Evolutionary conservation across 2,329 filamentous ascomycete species (phyloP).

Genomic region (Verruconis gallopava): DNA sequence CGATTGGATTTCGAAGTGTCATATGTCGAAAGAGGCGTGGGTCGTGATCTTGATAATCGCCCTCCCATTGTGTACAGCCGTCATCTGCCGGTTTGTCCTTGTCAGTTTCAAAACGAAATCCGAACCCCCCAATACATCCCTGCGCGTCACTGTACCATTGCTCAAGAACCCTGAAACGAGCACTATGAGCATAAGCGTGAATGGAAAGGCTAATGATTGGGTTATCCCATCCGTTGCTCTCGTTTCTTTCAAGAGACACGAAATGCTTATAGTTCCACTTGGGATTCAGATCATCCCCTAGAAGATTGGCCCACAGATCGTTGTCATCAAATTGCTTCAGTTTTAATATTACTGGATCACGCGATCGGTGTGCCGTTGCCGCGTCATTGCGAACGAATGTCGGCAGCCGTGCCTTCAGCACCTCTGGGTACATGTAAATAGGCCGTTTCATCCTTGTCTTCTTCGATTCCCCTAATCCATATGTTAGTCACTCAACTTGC

Average conservation of each 20-base stretch:
- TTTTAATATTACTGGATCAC: conserved; percentile 15
- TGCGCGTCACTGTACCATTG: conserved; percentile 4
- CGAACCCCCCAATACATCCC: conserved; percentile 4
- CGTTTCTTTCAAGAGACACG: conserved; percentile 18
- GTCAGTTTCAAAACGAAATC: conserved; percentile 6
- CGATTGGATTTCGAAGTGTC: not conserved
- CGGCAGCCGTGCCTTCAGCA: conserved; percentile 18
- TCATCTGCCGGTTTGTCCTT: not conserved
- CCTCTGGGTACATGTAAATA: conserved; percentile 20
- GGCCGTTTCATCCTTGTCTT: conserved; percentile 20
- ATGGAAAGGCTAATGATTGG: conserved; percentile 15
- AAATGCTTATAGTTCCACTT: conserved; percentile 18
- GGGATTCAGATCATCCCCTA: conserved; percentile 17
- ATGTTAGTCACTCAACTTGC: no score
- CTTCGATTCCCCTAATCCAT: conserved; percentile 12
- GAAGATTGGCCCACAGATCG: conserved; percentile 18
- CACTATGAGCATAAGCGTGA: conserved; percentile 16
- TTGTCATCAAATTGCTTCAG: conserved; percentile 14
- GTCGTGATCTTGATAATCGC: not conserved
- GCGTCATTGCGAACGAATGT: conserved; percentile 19
- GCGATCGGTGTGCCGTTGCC: conserved; percentile 14
- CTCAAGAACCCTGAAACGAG: no score
- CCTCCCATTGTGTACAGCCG: not conserved
- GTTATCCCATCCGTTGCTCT: conserved; percentile 13
- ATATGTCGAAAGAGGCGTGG: not conserved